Conservation (phyloP, 2,329 filamentous ascomycete species). For the Neonectria punicea region DNA sequence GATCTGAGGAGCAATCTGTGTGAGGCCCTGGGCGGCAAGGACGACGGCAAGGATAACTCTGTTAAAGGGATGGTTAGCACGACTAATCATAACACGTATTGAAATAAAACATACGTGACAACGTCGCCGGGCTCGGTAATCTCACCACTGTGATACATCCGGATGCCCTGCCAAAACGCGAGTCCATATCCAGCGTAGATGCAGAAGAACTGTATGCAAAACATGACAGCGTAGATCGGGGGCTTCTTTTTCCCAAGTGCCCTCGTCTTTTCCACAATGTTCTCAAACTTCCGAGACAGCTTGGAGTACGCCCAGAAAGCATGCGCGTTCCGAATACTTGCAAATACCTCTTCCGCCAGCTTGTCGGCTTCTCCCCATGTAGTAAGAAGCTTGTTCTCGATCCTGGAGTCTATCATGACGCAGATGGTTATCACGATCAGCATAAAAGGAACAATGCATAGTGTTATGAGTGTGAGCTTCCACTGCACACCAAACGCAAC, state of each 20-base stretch:
- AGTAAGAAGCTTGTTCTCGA: slow-evolving; percentile 48
- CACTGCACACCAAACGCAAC: slow-evolving; percentile 53
- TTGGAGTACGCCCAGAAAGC: slow-evolving; percentile 51
- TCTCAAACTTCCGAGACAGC: slow-evolving; percentile 51
- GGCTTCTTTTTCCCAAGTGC: slow-evolving; percentile 50
- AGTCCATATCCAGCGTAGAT: slow-evolving; percentile 54
- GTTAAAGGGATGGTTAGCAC: too few species aligned
- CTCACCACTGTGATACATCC: slow-evolving; percentile 49
- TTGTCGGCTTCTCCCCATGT: slow-evolving; percentile 44
- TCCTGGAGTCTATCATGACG: slow-evolving; percentile 40
- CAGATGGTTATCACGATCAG: slow-evolving; percentile 43
- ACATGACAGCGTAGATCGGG: slow-evolving; percentile 48
- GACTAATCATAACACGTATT: too few species aligned
- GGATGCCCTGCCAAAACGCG: slow-evolving; percentile 56
- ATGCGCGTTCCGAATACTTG: slow-evolving; percentile 53
- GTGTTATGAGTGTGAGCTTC: slow-evolving; percentile 54
- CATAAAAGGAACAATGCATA: slow-evolving; percentile 44
- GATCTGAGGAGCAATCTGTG: slow-evolving; percentile 26
- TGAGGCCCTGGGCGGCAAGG: not conserved
- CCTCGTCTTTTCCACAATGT: slow-evolving; percentile 50
- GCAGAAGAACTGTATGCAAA: slow-evolving; percentile 50
- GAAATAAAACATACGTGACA: slow-evolving; percentile 49
- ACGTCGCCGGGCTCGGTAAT: slow-evolving; percentile 50
- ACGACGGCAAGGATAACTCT: not conserved
- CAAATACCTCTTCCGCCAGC: slow-evolving; percentile 50